phyloP scores from a whole-genome alignment of 768 basidiomycete genomes.

The Termitomyces sp. region DNA sequence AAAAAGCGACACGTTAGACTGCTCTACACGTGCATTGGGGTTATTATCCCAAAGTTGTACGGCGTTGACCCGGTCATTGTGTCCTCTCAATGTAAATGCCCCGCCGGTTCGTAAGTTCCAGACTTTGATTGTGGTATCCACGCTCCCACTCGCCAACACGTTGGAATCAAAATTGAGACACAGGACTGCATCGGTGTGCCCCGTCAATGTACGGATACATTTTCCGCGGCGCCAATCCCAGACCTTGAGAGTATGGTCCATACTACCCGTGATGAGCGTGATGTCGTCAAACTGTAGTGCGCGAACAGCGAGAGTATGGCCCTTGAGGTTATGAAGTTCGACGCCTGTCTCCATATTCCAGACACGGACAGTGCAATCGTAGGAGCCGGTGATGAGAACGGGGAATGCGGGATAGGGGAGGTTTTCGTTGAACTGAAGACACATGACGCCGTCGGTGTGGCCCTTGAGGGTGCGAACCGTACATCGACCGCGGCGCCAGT shows the following conservation, averaged over 20 bases:
- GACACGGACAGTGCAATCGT: conserved; percentile 88
- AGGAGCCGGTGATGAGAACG: conserved; percentile 95
- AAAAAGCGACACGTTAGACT: conserved; percentile 26
- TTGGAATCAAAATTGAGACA: conserved; percentile 89
- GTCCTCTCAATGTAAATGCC: conserved; percentile 89
- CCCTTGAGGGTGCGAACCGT: conserved; percentile 82
- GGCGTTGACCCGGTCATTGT: conserved; percentile 93
- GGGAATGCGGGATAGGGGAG: conserved; percentile 82
- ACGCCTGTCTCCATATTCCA: conserved; percentile 96
- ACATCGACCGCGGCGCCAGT: conserved; percentile 94
- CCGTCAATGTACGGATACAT: conserved; percentile 82
- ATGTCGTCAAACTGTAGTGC: conserved; percentile 94
- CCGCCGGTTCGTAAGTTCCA: conserved; percentile 92
- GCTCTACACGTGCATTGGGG: conserved; percentile 22
- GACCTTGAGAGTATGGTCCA: conserved; percentile 93
- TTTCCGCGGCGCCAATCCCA: conserved; percentile 94
- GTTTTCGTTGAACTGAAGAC: conserved; percentile 89
- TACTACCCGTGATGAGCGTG: conserved; percentile 92
- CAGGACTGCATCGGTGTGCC: conserved; percentile 89
- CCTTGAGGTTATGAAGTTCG: conserved; percentile 76
- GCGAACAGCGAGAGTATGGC: conserved; percentile 89
- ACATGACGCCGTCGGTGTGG: conserved; percentile 96
- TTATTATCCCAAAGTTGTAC: conserved; percentile 88
- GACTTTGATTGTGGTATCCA: conserved; percentile 91
- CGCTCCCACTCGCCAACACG: conserved; percentile 88